phyloP scores from a whole-genome alignment of 2,329 filamentous ascomycete genomes.

The Alternaria metachromatica region DNA sequence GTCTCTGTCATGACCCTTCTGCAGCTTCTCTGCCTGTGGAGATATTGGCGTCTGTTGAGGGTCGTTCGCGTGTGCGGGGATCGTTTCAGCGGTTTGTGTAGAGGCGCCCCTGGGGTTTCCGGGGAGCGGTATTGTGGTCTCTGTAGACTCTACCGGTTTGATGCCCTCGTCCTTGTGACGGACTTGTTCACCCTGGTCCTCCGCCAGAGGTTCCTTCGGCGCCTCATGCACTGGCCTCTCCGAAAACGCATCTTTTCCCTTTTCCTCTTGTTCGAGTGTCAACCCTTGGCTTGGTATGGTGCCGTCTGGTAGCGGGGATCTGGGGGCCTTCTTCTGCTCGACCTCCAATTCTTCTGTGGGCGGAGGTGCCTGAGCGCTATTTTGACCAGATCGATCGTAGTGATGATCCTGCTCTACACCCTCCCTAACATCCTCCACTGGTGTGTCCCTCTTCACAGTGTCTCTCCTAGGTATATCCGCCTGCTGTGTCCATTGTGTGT shows the following conservation, averaged over 20 bases:
- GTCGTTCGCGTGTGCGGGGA: conserved; percentile 60
- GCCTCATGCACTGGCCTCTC: conserved; percentile 42
- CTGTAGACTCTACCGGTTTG: conserved; percentile 46
- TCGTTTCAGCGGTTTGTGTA: conserved; percentile 59
- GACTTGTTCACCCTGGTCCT: conserved; percentile 27
- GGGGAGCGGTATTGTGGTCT: conserved; percentile 52
- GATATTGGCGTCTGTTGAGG: conserved; percentile 43
- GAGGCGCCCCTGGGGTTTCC: conserved; percentile 39
- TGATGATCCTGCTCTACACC: conserved; percentile 60
- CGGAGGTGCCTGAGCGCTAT: conserved; percentile 47
- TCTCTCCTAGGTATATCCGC: conserved; percentile 39
- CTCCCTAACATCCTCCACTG: conserved; percentile 33
- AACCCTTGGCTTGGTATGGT: conserved; percentile 54
- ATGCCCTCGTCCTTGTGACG: conserved; percentile 36
- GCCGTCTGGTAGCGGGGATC: conserved; percentile 57
- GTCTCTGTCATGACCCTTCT: conserved; percentile 58
- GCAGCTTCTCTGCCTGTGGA: conserved; percentile 30
- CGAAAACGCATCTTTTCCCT: conserved; percentile 46
- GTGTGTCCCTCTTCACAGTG: conserved; percentile 32
- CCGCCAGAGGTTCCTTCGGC: conserved; percentile 45
- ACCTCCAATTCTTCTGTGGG: conserved; percentile 52
- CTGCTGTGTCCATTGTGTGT: conserved; percentile 24
- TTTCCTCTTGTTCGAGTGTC: conserved; percentile 34
- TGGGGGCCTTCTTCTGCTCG: conserved; percentile 55
- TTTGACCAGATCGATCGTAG: conserved; percentile 54